Base-by-base conservation (phyloP, 495 filamentous ascomycete species). In the Diplogelasinospora grovesii region DNA sequence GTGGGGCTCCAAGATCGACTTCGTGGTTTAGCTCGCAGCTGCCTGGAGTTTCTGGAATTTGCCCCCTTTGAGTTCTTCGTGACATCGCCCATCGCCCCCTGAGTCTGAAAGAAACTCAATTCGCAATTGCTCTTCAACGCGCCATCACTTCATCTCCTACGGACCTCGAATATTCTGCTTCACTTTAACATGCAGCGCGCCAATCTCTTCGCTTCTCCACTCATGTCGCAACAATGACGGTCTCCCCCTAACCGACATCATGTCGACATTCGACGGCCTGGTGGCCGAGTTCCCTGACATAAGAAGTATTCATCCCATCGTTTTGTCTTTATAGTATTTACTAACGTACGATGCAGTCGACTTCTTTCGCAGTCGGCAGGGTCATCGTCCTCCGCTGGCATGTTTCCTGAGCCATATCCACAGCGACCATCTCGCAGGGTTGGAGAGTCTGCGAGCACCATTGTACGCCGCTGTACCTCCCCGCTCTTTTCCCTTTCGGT, bases 381-480 rank as follows among this genome's bases (percentile, higher is more conserved):
- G 66, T 1, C 61, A 59, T 13, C 69, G 60, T 20, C 71, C 83
- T 21, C 85, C 89, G 2, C 56, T 93, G 29, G 89, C 85, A 11
- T 95, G 85, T 56, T 95, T 97, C 55, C 70, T 97, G 26, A 90
- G 83, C 54, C 90, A 97, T 74, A 81, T 94, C 8, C 90, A 96
- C 57, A 93, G 82, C 41, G 89, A 96, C 47, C 89, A 97, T 61
- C 73, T 95, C 5, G 75, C 74, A 41, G 90, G 90, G 1, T 72
- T 96, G 20, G 90, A 95, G 53, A 79, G 69, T 35, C 70, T 84
- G 35, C 75, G 75, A 23, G 71, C 82, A 18, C 83, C 86, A 0
- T 94, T 93, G 71, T 75, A 56, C 32, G 67, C 22, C 13, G 32
- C n/a, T n/a, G n/a, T n/a, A n/a, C n/a, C n/a, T n/a, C n/a, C n/a